Evolutionary conservation across 2,329 filamentous ascomycete genomes (phyloP).

Genomic region (Phaeosphaeria sp.): DNA sequence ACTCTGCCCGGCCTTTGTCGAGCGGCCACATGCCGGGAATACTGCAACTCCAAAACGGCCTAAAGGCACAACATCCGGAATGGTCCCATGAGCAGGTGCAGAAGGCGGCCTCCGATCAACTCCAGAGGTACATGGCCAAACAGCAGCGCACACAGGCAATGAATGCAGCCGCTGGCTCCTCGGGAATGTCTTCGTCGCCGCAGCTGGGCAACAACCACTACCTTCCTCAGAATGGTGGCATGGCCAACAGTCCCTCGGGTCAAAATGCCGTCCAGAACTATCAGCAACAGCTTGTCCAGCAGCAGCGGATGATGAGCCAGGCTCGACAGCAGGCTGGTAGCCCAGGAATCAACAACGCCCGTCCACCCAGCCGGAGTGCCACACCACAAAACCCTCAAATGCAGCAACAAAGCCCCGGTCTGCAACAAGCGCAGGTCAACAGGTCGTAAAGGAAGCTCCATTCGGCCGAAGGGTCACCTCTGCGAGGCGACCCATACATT

Average conservation of each 20-base stretch:
- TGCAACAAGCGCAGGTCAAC: constrained; percentile 43
- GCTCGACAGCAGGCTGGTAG: constrained; percentile 41
- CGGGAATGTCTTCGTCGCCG: constrained; percentile 39
- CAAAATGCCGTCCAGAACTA: constrained; percentile 46
- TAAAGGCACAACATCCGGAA: constrained; percentile 46
- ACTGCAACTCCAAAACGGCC: constrained; percentile 37
- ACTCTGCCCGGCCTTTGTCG: constrained; percentile 35
- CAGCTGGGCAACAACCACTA: constrained; percentile 46
- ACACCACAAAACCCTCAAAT: constrained; percentile 47
- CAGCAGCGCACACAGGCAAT: constrained; percentile 46
- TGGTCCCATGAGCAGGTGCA: constrained; percentile 44
- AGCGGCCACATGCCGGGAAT: constrained; percentile 45
- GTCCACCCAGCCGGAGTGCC: constrained; percentile 46
- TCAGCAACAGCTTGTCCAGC: constrained; percentile 46
- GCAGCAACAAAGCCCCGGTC: constrained; percentile 42
- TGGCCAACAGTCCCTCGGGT: constrained; percentile 35
- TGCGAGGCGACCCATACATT: constrained; percentile 20
- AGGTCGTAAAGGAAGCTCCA: constrained; percentile 15
- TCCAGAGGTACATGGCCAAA: constrained; percentile 39
- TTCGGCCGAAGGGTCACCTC: constrained; percentile 14
- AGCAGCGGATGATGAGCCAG: constrained; percentile 48
- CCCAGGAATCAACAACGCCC: constrained; percentile 36
- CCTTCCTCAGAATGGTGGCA: constrained; percentile 37
- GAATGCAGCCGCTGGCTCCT: constrained; percentile 45
- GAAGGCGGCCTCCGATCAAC: constrained; percentile 45